Conservation (phyloP, 2,329 filamentous ascomycete genomes). For the Diaporthe australafricana region DNA sequence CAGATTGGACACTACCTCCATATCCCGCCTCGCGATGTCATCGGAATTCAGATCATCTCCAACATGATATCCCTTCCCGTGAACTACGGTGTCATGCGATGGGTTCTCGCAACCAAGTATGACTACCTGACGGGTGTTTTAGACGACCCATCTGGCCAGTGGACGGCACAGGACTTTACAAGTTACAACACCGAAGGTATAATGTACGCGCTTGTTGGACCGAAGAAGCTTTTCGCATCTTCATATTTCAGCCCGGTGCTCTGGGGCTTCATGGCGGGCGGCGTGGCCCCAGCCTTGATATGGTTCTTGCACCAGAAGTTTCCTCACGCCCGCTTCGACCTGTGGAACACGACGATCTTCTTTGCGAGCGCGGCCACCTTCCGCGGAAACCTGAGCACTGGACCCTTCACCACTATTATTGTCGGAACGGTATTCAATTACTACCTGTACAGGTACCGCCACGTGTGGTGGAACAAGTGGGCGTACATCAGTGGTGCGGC, state of each 20-base stretch:
- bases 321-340: constrained; percentile 34
- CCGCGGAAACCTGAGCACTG: constrained; percentile 39
- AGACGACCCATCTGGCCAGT: constrained; percentile 38
- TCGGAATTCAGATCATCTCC: constrained; percentile 40
- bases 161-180: constrained; percentile 39
- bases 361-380: constrained; percentile 39
- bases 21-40: constrained; percentile 39
- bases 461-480: constrained; percentile 39
- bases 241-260: constrained; percentile 37
- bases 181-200: constrained; percentile 39
- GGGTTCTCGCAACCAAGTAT: constrained; percentile 37
- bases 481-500: constrained; percentile 40
- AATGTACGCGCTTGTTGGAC: constrained; percentile 39
- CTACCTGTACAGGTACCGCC: constrained; percentile 39
- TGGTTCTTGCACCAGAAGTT: constrained; percentile 40
- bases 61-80: constrained; percentile 39
- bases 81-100: constrained; percentile 40
- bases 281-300: constrained; percentile 31
- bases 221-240: constrained; percentile 38
- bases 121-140: constrained; percentile 36
- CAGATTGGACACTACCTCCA: constrained; percentile 38
- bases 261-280: constrained; percentile 39
- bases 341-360: constrained; percentile 42
- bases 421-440: constrained; percentile 39
- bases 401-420: constrained; percentile 37